A percentile compares a stretch with the other conserved stretches of the same genome.
Evolutionary conservation across 768 basidiomycete species (phyloP).

Genomic region (Mycena venus): DNA sequence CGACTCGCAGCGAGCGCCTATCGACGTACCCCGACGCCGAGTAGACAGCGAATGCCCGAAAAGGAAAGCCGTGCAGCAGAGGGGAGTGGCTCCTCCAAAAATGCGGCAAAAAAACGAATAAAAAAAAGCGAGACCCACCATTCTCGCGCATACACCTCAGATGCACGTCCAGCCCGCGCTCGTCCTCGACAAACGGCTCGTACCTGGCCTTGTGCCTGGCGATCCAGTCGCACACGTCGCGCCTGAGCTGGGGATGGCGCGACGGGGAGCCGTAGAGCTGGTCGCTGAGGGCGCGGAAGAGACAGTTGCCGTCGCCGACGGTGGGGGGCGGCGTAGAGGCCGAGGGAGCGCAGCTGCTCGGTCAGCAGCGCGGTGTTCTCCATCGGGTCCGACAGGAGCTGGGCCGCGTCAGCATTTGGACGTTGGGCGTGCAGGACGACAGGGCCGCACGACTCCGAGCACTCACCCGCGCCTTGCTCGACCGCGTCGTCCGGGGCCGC

Average conservation of each 20-base stretch:
- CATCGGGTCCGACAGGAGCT: constrained; percentile 69
- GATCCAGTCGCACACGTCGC: constrained; percentile 89
- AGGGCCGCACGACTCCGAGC: constrained; percentile 38
- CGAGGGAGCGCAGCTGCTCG: constrained; percentile 80
- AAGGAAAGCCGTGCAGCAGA: neutral
- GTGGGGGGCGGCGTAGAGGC: constrained; percentile 91
- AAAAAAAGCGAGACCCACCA: constrained; percentile 57
- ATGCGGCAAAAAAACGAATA: constrained; percentile 1
- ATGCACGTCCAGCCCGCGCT: constrained; percentile 81
- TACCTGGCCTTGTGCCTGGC: constrained; percentile 77
- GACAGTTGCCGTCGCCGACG: constrained; percentile 92
- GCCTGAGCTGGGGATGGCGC: constrained; percentile 75
- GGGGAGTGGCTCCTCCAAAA: neutral
- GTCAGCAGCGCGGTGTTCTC: constrained; percentile 76
- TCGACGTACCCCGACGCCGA: neutral
- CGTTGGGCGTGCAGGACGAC: neutral
- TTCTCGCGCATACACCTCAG: constrained; percentile 83
- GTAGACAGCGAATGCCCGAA: neutral
- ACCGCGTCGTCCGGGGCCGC: constrained; percentile 71
- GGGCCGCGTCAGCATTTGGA: constrained; percentile 23
- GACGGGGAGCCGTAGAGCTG: constrained; percentile 85
- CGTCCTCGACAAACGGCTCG: constrained; percentile 89
- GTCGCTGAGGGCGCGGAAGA: constrained; percentile 92
- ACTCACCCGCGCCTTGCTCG: constrained; percentile 68
- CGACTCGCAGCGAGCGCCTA: no score